Conservation (phyloP, 1,284 basidiomycete genomes). For the Cryptococcus neoformans region DNA sequence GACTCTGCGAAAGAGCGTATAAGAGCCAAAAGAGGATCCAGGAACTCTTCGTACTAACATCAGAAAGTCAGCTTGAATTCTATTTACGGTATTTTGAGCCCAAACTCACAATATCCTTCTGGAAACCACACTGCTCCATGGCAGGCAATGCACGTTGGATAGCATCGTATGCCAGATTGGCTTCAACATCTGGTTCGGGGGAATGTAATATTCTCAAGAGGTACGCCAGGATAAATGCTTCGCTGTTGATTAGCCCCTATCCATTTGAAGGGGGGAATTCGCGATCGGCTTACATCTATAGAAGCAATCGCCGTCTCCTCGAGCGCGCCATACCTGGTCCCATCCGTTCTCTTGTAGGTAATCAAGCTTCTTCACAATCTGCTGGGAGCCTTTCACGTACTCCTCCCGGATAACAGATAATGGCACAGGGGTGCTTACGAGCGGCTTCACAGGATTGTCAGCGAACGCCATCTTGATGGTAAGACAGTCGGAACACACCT, state of each 20-base stretch:
- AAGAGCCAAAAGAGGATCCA: constrained; percentile 36
- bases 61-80: neutral
- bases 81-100: neutral
- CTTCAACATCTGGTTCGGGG: constrained; percentile 53
- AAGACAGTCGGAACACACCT: constrained; percentile 18
- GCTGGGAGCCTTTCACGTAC: constrained; percentile 58
- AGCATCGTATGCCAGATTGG: constrained; percentile 56
- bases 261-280: neutral
- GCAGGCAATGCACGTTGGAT: constrained; percentile 57
- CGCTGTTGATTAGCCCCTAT: neutral
- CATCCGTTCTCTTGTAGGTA: constrained; percentile 60
- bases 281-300: constrained; percentile 60
- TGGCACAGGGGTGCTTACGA: constrained; percentile 48
- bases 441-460: constrained; percentile 30
- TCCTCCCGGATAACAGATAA: constrained; percentile 52
- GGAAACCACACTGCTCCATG: constrained; percentile 63
- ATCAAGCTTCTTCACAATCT: constrained; percentile 65
- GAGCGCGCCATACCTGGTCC: constrained; percentile 59
- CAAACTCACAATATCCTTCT: constrained; percentile 58
- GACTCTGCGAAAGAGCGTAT: constrained; percentile 32
- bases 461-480: neutral
- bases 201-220: constrained; percentile 59
- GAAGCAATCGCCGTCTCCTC: constrained; percentile 73
- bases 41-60: constrained; percentile 41
- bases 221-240: constrained; percentile 67